Conservation (phyloP, 257 asterid genomes). For the Fraxinus excelsior region DNA sequence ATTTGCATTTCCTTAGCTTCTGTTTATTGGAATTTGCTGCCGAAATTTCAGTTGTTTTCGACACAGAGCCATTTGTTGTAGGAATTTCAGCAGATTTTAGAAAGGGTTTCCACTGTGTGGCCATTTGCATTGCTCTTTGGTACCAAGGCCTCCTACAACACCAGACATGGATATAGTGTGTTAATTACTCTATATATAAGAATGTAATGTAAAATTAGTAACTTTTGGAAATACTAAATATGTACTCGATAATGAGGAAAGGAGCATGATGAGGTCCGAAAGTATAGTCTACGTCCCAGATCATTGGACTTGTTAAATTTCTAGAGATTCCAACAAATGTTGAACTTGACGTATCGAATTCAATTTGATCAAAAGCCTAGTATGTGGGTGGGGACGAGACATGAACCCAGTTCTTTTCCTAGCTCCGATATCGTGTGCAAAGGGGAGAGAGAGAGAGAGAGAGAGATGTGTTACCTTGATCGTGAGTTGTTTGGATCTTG, state of each 20-base stretch:
- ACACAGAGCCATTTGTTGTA: slow-evolving; percentile 38
- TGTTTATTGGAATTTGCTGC: slow-evolving; percentile 31
- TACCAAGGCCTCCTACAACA: slow-evolving; percentile 80
- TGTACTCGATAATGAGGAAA: too few relatives aligned
- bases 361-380: too few relatives aligned
- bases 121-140: slow-evolving; percentile 82
- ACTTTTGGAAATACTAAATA: too few relatives aligned
- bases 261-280: too few relatives aligned
- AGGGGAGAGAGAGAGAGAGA: neutral
- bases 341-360: too few relatives aligned
- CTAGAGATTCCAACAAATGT: too few relatives aligned
- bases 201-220: too few relatives aligned
- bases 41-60: slow-evolving; percentile 46
- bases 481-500: neutral
- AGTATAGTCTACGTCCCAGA: too few relatives aligned
- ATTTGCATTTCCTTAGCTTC: slow-evolving; percentile 73
- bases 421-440: too few relatives aligned
- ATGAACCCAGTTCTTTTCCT: neutral
- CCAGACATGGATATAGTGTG: neutral
- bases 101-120: slow-evolving; percentile 61
- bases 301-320: too few relatives aligned
- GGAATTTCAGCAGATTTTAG: slow-evolving; percentile 52
- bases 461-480: neutral
- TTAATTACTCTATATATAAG: too few relatives aligned
- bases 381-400: too few relatives aligned